Conservation (phyloP, 2,329 filamentous ascomycete species). For the Teratosphaeria nubilosa region DNA sequence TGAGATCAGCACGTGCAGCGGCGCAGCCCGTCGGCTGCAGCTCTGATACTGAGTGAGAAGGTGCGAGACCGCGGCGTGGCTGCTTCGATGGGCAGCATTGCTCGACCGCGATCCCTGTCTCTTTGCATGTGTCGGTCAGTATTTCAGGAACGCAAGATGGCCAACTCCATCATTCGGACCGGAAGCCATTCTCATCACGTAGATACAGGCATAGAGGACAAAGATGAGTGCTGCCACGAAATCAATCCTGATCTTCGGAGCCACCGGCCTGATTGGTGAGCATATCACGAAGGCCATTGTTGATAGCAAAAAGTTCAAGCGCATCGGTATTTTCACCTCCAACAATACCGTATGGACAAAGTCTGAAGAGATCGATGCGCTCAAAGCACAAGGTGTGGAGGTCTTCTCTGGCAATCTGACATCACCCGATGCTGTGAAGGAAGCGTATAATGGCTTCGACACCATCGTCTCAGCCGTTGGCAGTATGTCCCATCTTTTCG, state of each 20-base stretch:
- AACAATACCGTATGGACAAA: conserved; percentile 43
- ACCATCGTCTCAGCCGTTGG: conserved; percentile 58
- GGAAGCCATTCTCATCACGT: not conserved
- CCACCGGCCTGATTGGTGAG: conserved; percentile 43
- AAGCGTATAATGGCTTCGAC: conserved; percentile 51
- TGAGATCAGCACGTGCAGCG: not conserved
- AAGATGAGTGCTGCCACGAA: conserved; percentile 14
- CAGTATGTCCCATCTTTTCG: conserved; percentile 24
- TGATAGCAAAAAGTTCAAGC: conserved; percentile 37
- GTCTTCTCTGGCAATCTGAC: conserved; percentile 48
- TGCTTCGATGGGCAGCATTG: not conserved
- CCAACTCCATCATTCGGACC: not conserved
- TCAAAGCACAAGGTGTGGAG: conserved; percentile 40
- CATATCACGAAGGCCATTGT: conserved; percentile 44
- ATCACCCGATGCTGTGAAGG: conserved; percentile 41
- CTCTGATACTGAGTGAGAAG: too few species aligned
- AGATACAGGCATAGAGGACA: not conserved
- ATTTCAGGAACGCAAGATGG: not conserved
- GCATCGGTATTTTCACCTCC: conserved; percentile 49
- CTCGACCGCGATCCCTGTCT: not conserved
- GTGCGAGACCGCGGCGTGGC: not conserved
- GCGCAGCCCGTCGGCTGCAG: not conserved
- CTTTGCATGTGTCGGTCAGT: not conserved
- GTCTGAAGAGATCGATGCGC: conserved; percentile 35
- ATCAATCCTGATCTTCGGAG: conserved; percentile 44